These are phyloP conservation scores for Austroboletus eburneus DNA, from an alignment of 768 basidiomycete genomes.

Conservation along the genomic window DNA sequence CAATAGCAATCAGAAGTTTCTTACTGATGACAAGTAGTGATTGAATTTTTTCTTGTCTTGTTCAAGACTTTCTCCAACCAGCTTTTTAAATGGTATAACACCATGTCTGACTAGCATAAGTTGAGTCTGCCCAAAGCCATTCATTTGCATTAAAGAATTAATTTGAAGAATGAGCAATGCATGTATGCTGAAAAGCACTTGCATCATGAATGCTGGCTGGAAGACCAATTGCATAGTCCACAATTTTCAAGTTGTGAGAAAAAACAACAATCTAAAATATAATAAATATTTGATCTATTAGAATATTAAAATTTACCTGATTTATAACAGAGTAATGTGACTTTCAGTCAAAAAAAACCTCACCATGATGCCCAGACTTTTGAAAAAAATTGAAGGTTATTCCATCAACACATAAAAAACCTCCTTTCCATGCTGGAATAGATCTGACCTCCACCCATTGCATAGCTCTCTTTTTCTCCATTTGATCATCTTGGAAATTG, in stretches of 20 bases:
- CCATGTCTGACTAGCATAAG: conserved; percentile 9
- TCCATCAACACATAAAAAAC: conserved; percentile 12
- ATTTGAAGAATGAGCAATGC: too few relatives aligned
- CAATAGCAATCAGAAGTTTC: too few relatives aligned
- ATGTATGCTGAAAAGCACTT: too few relatives aligned
- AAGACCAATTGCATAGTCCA: conserved; percentile 13
- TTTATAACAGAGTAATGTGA: conserved; percentile 10
- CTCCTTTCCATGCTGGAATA: too few relatives aligned
- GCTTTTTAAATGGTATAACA: conserved; percentile 26
- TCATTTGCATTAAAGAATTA: too few relatives aligned
- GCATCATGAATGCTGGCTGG: conserved; percentile 14
- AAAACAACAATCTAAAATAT: too few relatives aligned
- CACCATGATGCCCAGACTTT: conserved; percentile 16
- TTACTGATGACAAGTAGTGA: too few relatives aligned
- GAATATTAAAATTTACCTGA: conserved; percentile 6
- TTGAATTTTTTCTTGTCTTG: conserved; percentile 20
- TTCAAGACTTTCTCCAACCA: conserved; percentile 9
- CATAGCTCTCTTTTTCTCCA: too few relatives aligned
- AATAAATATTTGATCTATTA: neutral
- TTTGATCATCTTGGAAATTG: too few relatives aligned
- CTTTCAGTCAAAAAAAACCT: conserved; percentile 12
- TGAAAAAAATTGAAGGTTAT: conserved; percentile 16
- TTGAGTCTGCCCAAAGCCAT: too few relatives aligned
- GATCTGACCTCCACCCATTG: too few relatives aligned
- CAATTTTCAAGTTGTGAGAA: conserved; percentile 10